Evolutionary conservation across 2,329 filamentous ascomycete genomes (phyloP).

Genomic region (Zalaria obscura): DNA sequence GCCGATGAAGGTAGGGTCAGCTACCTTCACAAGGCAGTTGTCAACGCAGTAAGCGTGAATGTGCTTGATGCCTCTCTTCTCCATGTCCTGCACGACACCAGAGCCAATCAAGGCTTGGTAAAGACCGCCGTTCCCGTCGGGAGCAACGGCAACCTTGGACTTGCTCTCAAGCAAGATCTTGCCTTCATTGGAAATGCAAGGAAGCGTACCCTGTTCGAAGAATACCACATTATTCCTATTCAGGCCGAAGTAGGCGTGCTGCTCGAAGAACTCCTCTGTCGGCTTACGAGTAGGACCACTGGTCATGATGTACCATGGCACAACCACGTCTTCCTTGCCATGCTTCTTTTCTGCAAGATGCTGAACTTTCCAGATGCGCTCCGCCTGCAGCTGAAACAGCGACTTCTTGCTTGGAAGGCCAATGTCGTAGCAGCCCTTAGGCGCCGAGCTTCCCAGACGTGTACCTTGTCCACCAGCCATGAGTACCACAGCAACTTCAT

Average conservation of each 20-base stretch:
- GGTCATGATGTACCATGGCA: constrained; percentile 99
- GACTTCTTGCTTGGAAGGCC: constrained; percentile 85
- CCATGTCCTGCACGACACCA: constrained; percentile 76
- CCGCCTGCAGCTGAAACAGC: constrained; percentile 93
- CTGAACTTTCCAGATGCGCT: constrained; percentile 81
- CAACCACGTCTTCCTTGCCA: constrained; percentile 45
- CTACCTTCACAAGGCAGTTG: constrained; percentile 98
- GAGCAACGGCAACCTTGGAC: constrained; percentile 80
- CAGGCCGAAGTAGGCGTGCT: constrained; percentile 84
- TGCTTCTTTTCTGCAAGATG: constrained; percentile 60
- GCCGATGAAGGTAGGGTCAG: constrained; percentile 88
- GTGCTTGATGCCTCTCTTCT: constrained; percentile 77
- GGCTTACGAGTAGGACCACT: constrained; percentile 83
- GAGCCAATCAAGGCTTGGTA: constrained; percentile 80
- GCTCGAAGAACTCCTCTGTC: constrained; percentile 85
- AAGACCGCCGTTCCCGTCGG: constrained; percentile 92
- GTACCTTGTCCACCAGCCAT: constrained; percentile 98
- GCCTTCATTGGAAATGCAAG: constrained; percentile 93
- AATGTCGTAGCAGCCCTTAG: constrained; percentile 97
- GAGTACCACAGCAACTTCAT: constrained; percentile 71
- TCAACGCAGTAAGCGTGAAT: constrained; percentile 97
- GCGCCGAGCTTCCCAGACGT: constrained; percentile 80
- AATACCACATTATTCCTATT: constrained; percentile 73
- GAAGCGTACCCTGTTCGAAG: constrained; percentile 93
- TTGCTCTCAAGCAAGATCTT: constrained; percentile 93